phyloP scores from a whole-genome alignment of 2,329 filamentous ascomycete species.

The Talaromyces sp. region DNA sequence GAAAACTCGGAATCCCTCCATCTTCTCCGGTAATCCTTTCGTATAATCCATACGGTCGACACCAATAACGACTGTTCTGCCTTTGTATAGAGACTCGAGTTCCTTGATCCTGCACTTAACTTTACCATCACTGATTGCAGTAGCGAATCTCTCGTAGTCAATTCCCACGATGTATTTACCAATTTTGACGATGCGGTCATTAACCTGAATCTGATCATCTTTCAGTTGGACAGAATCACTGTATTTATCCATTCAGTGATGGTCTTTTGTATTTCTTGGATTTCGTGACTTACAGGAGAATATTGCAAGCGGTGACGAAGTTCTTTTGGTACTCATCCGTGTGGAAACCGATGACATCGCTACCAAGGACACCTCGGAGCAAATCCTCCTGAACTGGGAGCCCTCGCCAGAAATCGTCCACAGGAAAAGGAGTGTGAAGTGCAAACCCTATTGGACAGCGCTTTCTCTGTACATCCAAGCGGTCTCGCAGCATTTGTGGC shows the following conservation, averaged over 20 bases:
- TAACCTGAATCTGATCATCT: conserved; percentile 84
- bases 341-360: conserved; percentile 91
- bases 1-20: conserved; percentile 90
- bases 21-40: conserved; percentile 92
- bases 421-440: conserved; percentile 88
- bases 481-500: conserved; percentile 79
- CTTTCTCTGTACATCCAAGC: conserved; percentile 69
- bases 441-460: conserved; percentile 94
- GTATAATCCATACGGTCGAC: conserved; percentile 95
- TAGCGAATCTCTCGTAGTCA: conserved; percentile 88
- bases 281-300: conserved; percentile 65
- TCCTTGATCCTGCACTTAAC: conserved; percentile 79
- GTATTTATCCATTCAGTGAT: no score
- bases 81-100: conserved; percentile 80
- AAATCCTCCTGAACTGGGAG: conserved; percentile 83
- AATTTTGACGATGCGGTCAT: conserved; percentile 80
- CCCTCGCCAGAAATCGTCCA: conserved; percentile 88
- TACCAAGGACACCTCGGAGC: conserved; percentile 77
- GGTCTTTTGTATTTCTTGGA: conserved; percentile 65
- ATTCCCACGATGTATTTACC: conserved; percentile 95
- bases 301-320: conserved; percentile 84
- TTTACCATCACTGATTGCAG: conserved; percentile 73
- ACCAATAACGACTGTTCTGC: conserved; percentile 87
- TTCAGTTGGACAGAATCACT: no score
- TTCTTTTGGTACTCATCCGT: conserved; percentile 92